Conservation (phyloP, 129 eudicot species). For the Artemisia argyi region DNA sequence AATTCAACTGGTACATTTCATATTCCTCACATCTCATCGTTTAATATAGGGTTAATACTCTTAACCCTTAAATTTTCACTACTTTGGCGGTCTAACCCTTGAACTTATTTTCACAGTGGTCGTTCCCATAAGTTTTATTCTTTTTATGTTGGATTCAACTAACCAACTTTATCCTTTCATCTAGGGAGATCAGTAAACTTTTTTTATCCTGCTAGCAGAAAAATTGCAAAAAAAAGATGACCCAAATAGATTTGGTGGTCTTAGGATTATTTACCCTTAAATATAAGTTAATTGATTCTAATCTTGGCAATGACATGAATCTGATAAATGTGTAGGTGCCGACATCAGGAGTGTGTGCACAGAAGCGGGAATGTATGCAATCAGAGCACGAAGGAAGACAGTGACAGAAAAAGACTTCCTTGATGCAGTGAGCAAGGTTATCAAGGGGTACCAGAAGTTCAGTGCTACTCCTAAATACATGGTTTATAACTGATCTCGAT, state of each 20-base stretch:
- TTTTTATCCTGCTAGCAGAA: too few species aligned
- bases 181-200: too few species aligned
- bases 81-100: too few species aligned
- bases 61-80: too few species aligned
- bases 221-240: too few species aligned
- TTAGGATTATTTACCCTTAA: too few species aligned
- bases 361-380: constrained; percentile 97
- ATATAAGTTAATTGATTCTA: too few species aligned
- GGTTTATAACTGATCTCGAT: constrained; percentile 73
- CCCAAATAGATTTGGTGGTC: too few species aligned
- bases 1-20: constrained; percentile 78
- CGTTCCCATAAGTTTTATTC: too few species aligned
- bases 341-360: constrained; percentile 96
- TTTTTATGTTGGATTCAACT: too few species aligned
- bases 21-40: not conserved
- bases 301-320: not conserved
- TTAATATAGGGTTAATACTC: not conserved
- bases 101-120: too few species aligned
- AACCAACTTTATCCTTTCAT: too few species aligned
- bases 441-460: constrained; percentile 95
- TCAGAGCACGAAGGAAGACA: constrained; percentile 85
- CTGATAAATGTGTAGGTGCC: constrained; percentile 55
- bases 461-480: constrained; percentile 97
- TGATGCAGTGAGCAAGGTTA: constrained; percentile 95
- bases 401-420: constrained; percentile 93